Evolutionary conservation across 1,284 basidiomycete species (phyloP).

Genomic region (Cryptococcus amylolentus): DNA sequence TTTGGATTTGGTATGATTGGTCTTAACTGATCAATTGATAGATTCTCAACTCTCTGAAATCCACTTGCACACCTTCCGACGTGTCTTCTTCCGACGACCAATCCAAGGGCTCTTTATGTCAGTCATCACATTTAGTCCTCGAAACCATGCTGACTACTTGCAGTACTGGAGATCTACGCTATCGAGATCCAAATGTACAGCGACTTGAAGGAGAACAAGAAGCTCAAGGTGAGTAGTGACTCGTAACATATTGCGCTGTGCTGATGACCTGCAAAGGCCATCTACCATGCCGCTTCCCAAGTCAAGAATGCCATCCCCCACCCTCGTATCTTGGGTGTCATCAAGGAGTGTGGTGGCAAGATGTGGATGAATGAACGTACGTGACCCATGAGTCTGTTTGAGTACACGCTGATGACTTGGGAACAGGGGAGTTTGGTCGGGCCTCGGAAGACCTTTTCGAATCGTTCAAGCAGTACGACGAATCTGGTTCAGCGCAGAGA

Average conservation of each 20-base stretch:
- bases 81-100: slow-evolving; percentile 49
- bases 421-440: slow-evolving; percentile 83
- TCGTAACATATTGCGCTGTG: neutral
- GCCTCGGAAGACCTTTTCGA: slow-evolving; percentile 99
- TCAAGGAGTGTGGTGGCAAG: slow-evolving; percentile 98
- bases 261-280: slow-evolving; percentile 61
- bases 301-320: slow-evolving; percentile 97
- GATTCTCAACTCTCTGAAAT: slow-evolving; percentile 53
- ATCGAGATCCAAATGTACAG: slow-evolving; percentile 99
- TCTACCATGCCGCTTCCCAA: slow-evolving; percentile 89
- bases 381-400: slow-evolving; percentile 48
- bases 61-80: slow-evolving; percentile 48
- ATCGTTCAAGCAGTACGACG: slow-evolving; percentile 97
- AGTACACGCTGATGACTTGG: neutral
- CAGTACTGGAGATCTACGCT: slow-evolving; percentile 92
- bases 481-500: slow-evolving; percentile 91
- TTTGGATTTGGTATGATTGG: neutral
- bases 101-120: slow-evolving; percentile 48
- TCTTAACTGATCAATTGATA: slow-evolving; percentile 13
- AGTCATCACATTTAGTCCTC: slow-evolving; percentile 9
- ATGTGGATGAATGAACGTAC: slow-evolving; percentile 99
- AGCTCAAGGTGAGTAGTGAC: slow-evolving; percentile 68
- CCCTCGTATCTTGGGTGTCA: slow-evolving; percentile 97
- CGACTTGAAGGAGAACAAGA: slow-evolving; percentile 90
- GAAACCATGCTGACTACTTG: slow-evolving; percentile 4